Evolutionary conservation across 164 flowering plant genomes (phyloP), one percentile per base, ranked within the genome.

Genomic region (Chimonanthus praecox): DNA sequence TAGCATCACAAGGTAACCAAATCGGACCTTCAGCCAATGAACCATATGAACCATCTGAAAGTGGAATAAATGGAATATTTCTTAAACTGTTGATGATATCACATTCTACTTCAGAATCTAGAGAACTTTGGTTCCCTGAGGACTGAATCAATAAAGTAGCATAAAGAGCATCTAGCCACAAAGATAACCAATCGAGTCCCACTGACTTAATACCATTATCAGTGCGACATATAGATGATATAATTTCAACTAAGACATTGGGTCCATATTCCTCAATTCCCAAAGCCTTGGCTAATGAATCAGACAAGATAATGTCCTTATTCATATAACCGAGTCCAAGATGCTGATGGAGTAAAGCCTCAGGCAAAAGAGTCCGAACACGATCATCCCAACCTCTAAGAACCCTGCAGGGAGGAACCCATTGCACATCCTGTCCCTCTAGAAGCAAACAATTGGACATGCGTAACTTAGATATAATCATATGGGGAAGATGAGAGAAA

Each of bases 321-420:
- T 92, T 77, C 79, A 95, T 79, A 75, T 83, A 89, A 70, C 97
- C 93, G 75, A 93, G 88, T 43, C 98, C 97, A 71, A 95, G 92
- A 79, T 89, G 90, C 75, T 89, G 80, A 58, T 76, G 81, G 70
- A 95, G 90, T 66, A 93, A 80, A 62, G 65, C 76, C 74, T 89
- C 88, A 46, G 94, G 89, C 68, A 95, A 83, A 72, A 95, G 82
- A 62, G 5, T 18, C 63, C 81, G 87, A 73, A 90, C 86, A 47
- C 83, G 83, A 51, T 86, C 88, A 78, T 81, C 82, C 99, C 99
- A 95, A 73, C 88, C 84, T 81, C 94, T 85, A 10, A 95, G 60
- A 58, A 86, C 97, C 83, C 85, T 88, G 83, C 97, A 92, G 0
- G 99, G 99, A 71, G 92, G 94, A 74, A 87, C 94, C 99, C 96